Evolutionary conservation across 2,329 filamentous ascomycete genomes (phyloP).

Genomic region (Phaeosphaeria sp.): DNA sequence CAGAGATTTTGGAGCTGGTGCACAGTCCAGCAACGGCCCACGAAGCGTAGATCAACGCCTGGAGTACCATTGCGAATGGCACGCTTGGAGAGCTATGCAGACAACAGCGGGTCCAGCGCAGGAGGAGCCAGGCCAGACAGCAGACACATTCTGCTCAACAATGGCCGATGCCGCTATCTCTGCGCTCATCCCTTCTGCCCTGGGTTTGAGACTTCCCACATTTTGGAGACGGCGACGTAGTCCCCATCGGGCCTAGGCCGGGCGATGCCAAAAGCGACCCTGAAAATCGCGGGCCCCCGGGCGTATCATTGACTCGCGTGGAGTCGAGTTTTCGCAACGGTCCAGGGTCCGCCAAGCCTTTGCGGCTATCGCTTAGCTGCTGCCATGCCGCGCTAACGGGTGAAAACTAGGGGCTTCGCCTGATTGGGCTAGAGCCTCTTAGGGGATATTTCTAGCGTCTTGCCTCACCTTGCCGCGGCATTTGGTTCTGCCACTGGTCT

Average conservation of each 20-base stretch:
- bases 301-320: not conserved
- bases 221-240: not conserved
- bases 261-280: not conserved
- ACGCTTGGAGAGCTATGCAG: not conserved
- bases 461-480: not conserved
- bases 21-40: constrained; percentile 19
- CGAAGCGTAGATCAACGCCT: not conserved
- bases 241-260: not conserved
- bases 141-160: not conserved
- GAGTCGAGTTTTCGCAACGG: not conserved
- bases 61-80: not conserved
- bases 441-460: constrained; percentile 2
- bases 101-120: not conserved
- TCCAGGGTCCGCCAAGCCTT: constrained; percentile 2
- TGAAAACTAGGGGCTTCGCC: constrained; percentile 1
- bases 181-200: not conserved
- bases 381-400: constrained; percentile 4
- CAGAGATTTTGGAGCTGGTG: constrained; percentile 29
- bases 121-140: not conserved
- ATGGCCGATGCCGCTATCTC: not conserved
- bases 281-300: not conserved
- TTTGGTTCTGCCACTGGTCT: constrained; percentile 1
- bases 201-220: not conserved
- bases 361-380: constrained; percentile 4
- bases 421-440: not conserved